Percentiles rank a stretch among this genome's conserved stretches.
phyloP scores from a whole-genome alignment of 192 early-diverging fungal species.

The Mortierella antarctica region DNA sequence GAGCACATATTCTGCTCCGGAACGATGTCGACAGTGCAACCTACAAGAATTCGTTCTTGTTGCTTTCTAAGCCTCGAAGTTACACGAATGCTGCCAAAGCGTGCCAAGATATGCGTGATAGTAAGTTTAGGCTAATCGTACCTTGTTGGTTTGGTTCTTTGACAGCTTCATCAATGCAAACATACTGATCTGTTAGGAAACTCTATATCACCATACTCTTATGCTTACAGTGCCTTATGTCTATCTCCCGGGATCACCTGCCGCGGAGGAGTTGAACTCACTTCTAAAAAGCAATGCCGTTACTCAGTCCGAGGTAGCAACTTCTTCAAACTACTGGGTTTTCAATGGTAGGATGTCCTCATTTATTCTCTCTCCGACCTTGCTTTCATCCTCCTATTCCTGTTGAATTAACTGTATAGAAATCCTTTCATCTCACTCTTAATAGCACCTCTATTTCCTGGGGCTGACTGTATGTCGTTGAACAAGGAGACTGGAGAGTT shows the following conservation, averaged over 20 bases:
- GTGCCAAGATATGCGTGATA: conserved; percentile 13
- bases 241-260: not conserved
- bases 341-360: not conserved
- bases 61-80: conserved; percentile 18
- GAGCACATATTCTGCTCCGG: conserved; percentile 21
- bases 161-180: not conserved
- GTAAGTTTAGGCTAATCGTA: not conserved
- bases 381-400: not conserved
- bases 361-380: not conserved
- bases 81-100: conserved; percentile 13
- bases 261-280: not conserved
- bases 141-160: not conserved
- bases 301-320: conserved; percentile 3
- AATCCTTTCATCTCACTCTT: too few species aligned
- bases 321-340: conserved; percentile 12
- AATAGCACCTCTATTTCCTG: too few species aligned
- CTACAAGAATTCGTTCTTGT: conserved; percentile 14
- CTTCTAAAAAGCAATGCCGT: conserved; percentile 4
- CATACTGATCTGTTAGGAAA: not conserved
- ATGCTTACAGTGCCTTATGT: not conserved
- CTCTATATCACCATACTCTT: not conserved
- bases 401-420: not conserved
- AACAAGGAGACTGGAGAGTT: conserved; percentile 28
- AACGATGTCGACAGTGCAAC: conserved; percentile 28
- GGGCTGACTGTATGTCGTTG: conserved; percentile 20